Conservation (phyloP, 176 grass and related monocot genomes). For the Lolium multiflorum region DNA sequence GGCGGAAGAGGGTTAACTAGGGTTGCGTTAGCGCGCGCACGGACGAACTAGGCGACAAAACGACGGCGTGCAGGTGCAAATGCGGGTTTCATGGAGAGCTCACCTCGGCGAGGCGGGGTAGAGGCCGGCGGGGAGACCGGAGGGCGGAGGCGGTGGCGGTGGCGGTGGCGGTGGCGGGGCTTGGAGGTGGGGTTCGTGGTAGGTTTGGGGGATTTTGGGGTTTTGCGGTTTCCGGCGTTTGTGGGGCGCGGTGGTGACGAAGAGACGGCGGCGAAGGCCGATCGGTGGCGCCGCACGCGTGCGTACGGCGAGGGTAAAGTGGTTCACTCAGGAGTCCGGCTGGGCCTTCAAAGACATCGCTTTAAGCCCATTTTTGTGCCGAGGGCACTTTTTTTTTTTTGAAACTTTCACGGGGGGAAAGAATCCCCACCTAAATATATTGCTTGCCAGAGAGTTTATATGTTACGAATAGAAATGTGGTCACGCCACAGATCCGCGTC, state of each 20-base stretch:
- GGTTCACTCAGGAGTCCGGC: too few species aligned
- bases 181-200: background rate
- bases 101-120: constrained; percentile 28
- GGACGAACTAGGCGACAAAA: background rate
- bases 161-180: background rate
- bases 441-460: too few species aligned
- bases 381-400: too few species aligned
- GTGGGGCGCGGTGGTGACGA: background rate
- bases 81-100: constrained; percentile 17
- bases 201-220: background rate
- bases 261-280: background rate
- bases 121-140: background rate
- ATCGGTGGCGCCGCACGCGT: background rate
- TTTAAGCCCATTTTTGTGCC: too few species aligned
- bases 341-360: too few species aligned
- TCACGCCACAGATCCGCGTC: too few species aligned
- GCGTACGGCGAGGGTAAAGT: too few species aligned
- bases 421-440: too few species aligned
- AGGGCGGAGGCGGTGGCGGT: background rate
- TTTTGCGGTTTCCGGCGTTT: background rate
- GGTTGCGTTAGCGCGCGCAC: background rate
- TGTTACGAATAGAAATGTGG: too few species aligned
- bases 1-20: background rate
- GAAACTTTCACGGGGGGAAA: too few species aligned
- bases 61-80: background rate